These are phyloP conservation scores for Eimeria praecox DNA, from an alignment of 169 alveolate species.

Conservation along the genomic window DNA sequence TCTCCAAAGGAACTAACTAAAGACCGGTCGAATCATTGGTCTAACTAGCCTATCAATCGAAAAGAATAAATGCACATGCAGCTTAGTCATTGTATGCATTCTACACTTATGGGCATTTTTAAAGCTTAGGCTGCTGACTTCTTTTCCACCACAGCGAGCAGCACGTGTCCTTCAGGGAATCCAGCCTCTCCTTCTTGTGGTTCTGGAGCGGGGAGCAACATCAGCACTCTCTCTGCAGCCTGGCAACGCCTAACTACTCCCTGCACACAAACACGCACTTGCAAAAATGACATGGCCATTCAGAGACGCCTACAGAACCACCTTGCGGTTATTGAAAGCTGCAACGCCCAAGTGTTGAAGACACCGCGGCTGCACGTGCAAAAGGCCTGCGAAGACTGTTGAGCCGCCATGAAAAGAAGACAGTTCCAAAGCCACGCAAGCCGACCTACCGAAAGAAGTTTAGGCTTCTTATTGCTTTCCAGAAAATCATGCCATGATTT, in stretches of 20 bases:
- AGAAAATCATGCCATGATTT: neutral
- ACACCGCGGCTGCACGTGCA: neutral
- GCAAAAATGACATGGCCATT: neutral
- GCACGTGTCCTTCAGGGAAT: neutral
- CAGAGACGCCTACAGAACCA: neutral
- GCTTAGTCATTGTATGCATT: neutral
- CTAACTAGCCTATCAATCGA: neutral
- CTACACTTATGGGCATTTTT: neutral
- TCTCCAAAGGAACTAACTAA: neutral
- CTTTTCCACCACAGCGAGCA: neutral
- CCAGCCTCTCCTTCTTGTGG: neutral
- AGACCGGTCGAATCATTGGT: neutral
- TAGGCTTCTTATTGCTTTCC: neutral
- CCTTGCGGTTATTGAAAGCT: neutral
- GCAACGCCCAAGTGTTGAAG: neutral
- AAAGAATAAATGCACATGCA: neutral
- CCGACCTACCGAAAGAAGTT: neutral
- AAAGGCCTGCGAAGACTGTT: neutral
- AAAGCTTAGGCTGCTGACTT: neutral
- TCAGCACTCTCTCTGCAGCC: neutral
- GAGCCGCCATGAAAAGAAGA: neutral
- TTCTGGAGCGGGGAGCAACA: neutral
- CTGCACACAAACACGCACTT: neutral
- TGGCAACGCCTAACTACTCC: neutral
- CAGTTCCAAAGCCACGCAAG: neutral